Conservation (phyloP, 148 eudicot genomes). For the Chenopodium quinoa region DNA sequence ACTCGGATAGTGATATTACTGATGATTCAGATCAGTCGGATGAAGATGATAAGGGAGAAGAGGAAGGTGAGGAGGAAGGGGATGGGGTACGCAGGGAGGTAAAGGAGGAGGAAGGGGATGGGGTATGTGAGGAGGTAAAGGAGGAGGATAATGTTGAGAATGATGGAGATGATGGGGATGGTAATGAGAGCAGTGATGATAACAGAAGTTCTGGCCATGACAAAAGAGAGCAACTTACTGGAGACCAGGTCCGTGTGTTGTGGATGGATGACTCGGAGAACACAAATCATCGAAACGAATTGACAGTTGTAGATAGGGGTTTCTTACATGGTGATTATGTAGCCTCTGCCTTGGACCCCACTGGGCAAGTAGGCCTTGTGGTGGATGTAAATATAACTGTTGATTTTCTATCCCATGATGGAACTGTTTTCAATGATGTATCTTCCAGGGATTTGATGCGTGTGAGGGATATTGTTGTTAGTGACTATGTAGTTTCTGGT, state of each 20-base stretch:
- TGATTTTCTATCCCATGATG: conserved; percentile 65
- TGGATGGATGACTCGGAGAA: conserved; percentile 91
- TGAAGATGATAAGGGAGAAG: conserved; percentile 38
- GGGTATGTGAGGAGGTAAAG: conserved; percentile 29
- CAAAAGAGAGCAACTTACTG: conserved; percentile 46
- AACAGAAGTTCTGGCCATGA: conserved; percentile 27
- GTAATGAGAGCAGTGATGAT: conserved; percentile 37
- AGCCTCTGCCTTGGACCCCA: conserved; percentile 73
- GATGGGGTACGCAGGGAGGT: not conserved
- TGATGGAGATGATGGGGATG: conserved; percentile 30
- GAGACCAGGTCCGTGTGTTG: conserved; percentile 79
- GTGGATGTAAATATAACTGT: conserved; percentile 68
- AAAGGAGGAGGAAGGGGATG: too few species aligned
- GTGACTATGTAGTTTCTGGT: conserved; percentile 86
- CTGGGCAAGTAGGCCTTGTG: conserved; percentile 90
- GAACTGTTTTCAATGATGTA: conserved; percentile 50
- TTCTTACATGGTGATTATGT: conserved; percentile 93
- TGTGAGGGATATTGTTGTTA: conserved; percentile 70
- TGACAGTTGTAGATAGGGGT: conserved; percentile 73
- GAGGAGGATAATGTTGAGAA: conserved; percentile 39
- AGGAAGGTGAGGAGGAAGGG: conserved; percentile 34
- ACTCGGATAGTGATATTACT: conserved; percentile 73
- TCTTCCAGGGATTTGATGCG: conserved; percentile 70
- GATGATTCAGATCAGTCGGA: conserved; percentile 58
- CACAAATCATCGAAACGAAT: conserved; percentile 47